Base-by-base conservation (phyloP, 805 yeast species). In the Metschnikowia shivogae region DNA sequence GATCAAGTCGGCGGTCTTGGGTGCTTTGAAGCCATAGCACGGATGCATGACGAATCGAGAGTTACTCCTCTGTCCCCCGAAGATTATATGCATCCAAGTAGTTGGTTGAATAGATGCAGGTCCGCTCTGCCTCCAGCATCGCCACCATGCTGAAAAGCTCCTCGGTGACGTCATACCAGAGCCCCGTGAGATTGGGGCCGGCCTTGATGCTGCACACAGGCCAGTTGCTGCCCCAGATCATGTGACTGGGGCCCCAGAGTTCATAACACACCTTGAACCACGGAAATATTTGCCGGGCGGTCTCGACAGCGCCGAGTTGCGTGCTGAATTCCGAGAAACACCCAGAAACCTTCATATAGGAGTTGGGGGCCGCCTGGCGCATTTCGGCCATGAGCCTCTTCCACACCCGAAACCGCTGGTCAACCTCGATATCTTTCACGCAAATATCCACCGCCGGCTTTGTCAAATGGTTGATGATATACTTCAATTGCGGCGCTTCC, bases 1-100 rank as follows among this genome's bases (percentile, higher is more conserved):
- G 44, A 81, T 89, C 47, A 83, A 82, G 44, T 80, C 77, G 24
- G 88, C 80, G 1, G 81, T 84, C 34, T 77, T 67, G 36, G 56
- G 54, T 11, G 60, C 57, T 38, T 56, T 62, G 12, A 13, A 24
- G 26, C 26, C 1, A 22, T 22, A 22, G 26, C 8, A 22, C 8
- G 4, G 8, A 22, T 22, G 26, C 4, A 7, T 22, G 26, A 22
- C 8, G 26, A 7, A 7, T 22, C 26, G 26, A 22, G 26, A 22
- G 6, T 22, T 1, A 7, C 1, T 22, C 8, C 8, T 14, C 3
- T 9, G 35, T 17, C 17, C 2, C n/a, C 36, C 20, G 26, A 7
- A 57, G 43, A 41, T 57, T 53, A 36, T 60, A 61, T 19, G 62
- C 65, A 24, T 37, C 35, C 19, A 44, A 34, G 28, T 45, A 42